Percentiles rank a stretch among this genome's conserved stretches.
These are phyloP conservation scores for Trichoderma oligosporum DNA, from an alignment of 2,329 filamentous ascomycete species.

Conservation along the genomic window DNA sequence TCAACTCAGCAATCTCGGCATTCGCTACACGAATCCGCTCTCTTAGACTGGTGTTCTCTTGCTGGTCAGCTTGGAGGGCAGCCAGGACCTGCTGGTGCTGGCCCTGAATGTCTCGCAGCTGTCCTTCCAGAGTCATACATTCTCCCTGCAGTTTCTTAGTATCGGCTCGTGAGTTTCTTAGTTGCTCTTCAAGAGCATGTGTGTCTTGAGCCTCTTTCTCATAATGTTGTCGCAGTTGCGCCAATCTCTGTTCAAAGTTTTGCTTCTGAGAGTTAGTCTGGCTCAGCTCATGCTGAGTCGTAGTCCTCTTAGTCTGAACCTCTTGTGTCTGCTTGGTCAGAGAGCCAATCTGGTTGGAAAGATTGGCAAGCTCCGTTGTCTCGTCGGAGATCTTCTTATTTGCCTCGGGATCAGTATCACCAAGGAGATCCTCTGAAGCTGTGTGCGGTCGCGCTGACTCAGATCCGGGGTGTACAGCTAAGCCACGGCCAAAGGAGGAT, in stretches of 20 bases:
- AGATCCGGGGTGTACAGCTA: constrained; percentile 61
- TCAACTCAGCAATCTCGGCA: constrained; percentile 75
- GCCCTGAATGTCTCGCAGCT: constrained; percentile 72
- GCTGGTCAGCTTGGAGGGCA: constrained; percentile 78
- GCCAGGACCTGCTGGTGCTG: constrained; percentile 75
- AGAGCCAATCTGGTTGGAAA: constrained; percentile 92
- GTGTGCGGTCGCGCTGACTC: constrained; percentile 40
- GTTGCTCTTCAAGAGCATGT: constrained; percentile 77
- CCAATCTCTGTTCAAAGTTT: constrained; percentile 84
- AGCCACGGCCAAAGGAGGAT: constrained; percentile 82
- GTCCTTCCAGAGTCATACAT: constrained; percentile 75
- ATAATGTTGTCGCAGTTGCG: constrained; percentile 82
- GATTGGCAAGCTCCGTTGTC: constrained; percentile 86
- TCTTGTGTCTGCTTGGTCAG: constrained; percentile 92
- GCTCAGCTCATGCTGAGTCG: constrained; percentile 75
- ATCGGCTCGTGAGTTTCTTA: constrained; percentile 71
- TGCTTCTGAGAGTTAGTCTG: constrained; percentile 83
- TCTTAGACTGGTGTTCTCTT: constrained; percentile 81
- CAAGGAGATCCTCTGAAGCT: constrained; percentile 78
- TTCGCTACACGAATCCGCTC: constrained; percentile 84
- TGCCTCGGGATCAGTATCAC: constrained; percentile 82
- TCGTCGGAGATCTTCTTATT: constrained; percentile 86
- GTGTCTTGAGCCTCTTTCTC: constrained; percentile 91
- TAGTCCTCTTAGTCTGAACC: constrained; percentile 74
- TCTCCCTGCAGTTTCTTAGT: constrained; percentile 82